Conservation (phyloP, 2,329 filamentous ascomycete genomes). For the Aspergillus fumigatus region DNA sequence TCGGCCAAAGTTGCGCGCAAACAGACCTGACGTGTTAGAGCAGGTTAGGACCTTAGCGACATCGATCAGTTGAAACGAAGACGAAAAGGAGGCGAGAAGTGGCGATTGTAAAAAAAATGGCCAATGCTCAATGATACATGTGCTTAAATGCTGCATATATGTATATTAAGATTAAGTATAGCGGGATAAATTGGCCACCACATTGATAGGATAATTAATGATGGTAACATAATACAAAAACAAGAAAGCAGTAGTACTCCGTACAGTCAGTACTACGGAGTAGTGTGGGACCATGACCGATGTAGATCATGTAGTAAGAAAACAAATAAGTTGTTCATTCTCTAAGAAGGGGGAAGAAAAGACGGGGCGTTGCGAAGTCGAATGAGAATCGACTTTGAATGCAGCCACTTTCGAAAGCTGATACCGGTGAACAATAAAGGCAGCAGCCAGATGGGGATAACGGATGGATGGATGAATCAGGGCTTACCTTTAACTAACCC, state of each 20-base stretch:
- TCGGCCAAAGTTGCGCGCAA: not conserved
- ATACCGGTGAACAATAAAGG: not conserved
- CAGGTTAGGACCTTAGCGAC: not conserved
- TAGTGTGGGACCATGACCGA: not conserved
- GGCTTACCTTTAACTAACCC: not conserved
- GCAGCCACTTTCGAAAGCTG: not conserved
- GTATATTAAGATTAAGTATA: not conserved
- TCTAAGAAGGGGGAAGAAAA: not conserved
- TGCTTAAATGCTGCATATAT: not conserved
- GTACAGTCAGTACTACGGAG: too few species aligned
- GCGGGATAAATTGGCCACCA: slow-evolving; percentile 3
- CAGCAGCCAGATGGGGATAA: not conserved
- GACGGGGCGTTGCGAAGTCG: not conserved
- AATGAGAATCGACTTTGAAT: not conserved
- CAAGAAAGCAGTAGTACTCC: not conserved
- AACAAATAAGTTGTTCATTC: not conserved
- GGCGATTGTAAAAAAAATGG: not conserved
- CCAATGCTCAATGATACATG: not conserved
- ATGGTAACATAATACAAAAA: not conserved
- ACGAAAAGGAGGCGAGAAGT: not conserved
- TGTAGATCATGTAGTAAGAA: not conserved
- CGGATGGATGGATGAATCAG: not conserved
- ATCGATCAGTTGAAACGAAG: not conserved
- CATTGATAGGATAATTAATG: not conserved
- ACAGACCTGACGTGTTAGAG: not conserved